Percentiles rank a stretch among this genome's conserved stretches.
Conservation (phyloP, 2,329 filamentous ascomycete genomes). For the Bipolaris oryzae region DNA sequence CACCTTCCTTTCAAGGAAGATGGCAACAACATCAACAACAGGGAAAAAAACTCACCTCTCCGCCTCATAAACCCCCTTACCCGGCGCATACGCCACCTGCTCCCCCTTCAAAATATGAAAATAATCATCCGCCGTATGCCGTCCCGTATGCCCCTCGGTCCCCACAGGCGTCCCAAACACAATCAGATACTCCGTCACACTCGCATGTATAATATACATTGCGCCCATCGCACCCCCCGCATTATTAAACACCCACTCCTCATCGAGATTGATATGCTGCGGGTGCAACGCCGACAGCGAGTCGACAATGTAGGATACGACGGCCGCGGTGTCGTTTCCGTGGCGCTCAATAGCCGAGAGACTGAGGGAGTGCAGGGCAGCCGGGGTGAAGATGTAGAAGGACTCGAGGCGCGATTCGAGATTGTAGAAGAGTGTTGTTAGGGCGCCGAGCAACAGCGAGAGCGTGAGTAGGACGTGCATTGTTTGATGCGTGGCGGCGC, state of each 20-base stretch:
- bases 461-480: slow-evolving; percentile 30
- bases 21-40: background rate
- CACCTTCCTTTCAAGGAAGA: too few relatives aligned
- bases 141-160: slow-evolving; percentile 85
- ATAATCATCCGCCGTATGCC: slow-evolving; percentile 92
- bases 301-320: slow-evolving; percentile 72
- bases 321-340: slow-evolving; percentile 74
- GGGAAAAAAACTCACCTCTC: slow-evolving; percentile 50
- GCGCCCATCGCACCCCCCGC: slow-evolving; percentile 89
- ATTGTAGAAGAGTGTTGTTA: slow-evolving; percentile 37
- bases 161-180: slow-evolving; percentile 67
- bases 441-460: slow-evolving; percentile 29
- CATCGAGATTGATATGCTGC: slow-evolving; percentile 67
- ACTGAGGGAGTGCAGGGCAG: slow-evolving; percentile 71
- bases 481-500: background rate
- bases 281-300: slow-evolving; percentile 60
- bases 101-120: slow-evolving; percentile 86
- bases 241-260: slow-evolving; percentile 93
- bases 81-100: slow-evolving; percentile 71
- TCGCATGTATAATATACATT: slow-evolving; percentile 89
- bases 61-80: slow-evolving; percentile 67
- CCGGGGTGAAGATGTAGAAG: slow-evolving; percentile 77
- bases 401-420: slow-evolving; percentile 35
- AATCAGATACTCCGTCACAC: slow-evolving; percentile 69
- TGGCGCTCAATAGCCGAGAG: slow-evolving; percentile 69